phyloP scores from a whole-genome alignment of 257 asterid species.

The Plantago ovata region DNA sequence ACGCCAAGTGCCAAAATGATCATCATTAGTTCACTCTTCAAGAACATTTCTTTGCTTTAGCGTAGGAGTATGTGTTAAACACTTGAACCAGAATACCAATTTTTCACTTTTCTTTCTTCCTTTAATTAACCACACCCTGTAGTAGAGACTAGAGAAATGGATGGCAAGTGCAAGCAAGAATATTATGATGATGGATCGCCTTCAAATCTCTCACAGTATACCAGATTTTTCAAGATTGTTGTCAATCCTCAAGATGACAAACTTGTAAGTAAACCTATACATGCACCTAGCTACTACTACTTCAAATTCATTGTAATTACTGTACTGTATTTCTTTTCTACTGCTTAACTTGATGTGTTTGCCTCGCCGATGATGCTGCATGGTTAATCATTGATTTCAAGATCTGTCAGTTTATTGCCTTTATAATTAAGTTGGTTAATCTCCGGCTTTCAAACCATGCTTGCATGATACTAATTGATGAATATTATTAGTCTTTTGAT shows the following conservation, averaged over 20 bases:
- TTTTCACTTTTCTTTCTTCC: background rate
- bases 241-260: background rate
- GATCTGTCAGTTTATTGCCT: background rate
- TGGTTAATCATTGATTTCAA: no score
- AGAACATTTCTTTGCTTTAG: no score
- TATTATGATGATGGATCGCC: background rate
- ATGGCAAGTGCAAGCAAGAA: background rate
- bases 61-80: no score
- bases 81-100: background rate
- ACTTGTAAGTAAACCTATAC: background rate
- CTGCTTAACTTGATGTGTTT: no score
- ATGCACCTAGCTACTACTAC: no score
- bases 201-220: background rate
- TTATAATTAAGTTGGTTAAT: no score
- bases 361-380: no score
- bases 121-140: background rate
- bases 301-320: no score
- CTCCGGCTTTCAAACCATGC: background rate
- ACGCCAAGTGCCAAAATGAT: no score
- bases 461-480: background rate
- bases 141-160: background rate
- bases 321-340: no score
- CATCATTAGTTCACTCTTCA: no score
- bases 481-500: background rate
- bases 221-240: slow-evolving; percentile 7